phyloP scores from a whole-genome alignment of 371 early-diverging fungal genomes.

The Umbelopsis sp. region DNA sequence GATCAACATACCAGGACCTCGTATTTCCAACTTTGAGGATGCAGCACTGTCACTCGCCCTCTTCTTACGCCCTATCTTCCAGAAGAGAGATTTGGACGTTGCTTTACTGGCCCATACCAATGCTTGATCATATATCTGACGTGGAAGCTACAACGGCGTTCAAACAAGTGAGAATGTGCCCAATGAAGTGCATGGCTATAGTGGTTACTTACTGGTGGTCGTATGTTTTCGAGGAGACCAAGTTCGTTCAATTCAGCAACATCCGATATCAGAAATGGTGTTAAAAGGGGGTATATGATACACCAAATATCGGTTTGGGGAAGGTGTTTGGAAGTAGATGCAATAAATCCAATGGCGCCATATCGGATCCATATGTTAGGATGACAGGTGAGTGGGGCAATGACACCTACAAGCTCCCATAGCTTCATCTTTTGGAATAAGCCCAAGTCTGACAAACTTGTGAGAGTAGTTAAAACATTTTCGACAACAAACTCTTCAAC shows the following conservation, averaged over 20 bases:
- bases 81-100: constrained; percentile 52
- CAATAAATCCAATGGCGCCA: constrained; percentile 77
- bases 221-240: constrained; percentile 63
- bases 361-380: constrained; percentile 84
- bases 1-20: constrained; percentile 25
- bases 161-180: too few species aligned
- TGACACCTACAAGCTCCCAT: constrained; percentile 71
- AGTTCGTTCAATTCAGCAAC: constrained; percentile 69
- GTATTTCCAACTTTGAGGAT: constrained; percentile 14
- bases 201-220: constrained; percentile 61
- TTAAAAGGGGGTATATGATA: constrained; percentile 75
- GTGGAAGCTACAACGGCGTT: constrained; percentile 36
- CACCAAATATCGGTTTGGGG: constrained; percentile 80
- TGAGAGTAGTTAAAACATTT: constrained; percentile 81
- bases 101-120: constrained; percentile 66
- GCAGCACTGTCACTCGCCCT: constrained; percentile 6
- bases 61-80: constrained; percentile 55
- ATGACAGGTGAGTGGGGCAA: constrained; percentile 80
- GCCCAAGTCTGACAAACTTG: constrained; percentile 83
- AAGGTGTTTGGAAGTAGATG: constrained; percentile 66
- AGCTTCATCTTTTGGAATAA: constrained; percentile 80
- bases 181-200: too few species aligned
- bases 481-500: constrained; percentile 90
- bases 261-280: constrained; percentile 71
- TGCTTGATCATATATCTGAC: constrained; percentile 63